Conservation (phyloP, 1,139 yeast genomes). For the Waltiozyma sp. region DNA sequence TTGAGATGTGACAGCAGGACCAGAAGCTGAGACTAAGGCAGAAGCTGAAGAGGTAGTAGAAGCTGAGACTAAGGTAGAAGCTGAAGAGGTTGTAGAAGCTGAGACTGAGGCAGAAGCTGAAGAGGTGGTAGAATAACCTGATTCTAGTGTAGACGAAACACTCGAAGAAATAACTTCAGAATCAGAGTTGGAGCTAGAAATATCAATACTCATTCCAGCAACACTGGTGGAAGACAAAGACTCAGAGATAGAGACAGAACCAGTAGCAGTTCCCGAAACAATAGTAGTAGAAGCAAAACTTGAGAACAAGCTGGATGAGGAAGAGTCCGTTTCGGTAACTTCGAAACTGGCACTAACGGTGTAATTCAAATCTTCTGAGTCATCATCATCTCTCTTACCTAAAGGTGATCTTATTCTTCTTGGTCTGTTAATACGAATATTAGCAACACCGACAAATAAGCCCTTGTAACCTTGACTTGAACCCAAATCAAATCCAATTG, state of each 20-base stretch:
- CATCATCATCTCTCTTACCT: background rate
- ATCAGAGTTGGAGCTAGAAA: background rate
- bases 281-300: background rate
- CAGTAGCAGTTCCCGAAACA: background rate
- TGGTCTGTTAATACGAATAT: background rate
- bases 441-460: background rate
- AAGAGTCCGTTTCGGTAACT: background rate
- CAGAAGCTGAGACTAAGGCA: background rate
- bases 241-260: background rate
- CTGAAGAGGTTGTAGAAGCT: background rate
- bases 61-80: background rate
- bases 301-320: background rate
- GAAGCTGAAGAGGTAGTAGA: conserved; percentile 1
- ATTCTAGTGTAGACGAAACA: background rate
- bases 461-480: background rate
- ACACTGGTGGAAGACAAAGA: background rate
- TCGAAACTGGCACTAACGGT: background rate
- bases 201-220: background rate
- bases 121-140: background rate
- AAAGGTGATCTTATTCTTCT: background rate
- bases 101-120: conserved; percentile 2
- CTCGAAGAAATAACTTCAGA: too few relatives aligned
- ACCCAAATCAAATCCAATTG: background rate
- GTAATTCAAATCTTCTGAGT: background rate
- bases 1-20: background rate